Conservation (phyloP, 1,284 basidiomycete species). For the Ganoderma lingzhi region DNA sequence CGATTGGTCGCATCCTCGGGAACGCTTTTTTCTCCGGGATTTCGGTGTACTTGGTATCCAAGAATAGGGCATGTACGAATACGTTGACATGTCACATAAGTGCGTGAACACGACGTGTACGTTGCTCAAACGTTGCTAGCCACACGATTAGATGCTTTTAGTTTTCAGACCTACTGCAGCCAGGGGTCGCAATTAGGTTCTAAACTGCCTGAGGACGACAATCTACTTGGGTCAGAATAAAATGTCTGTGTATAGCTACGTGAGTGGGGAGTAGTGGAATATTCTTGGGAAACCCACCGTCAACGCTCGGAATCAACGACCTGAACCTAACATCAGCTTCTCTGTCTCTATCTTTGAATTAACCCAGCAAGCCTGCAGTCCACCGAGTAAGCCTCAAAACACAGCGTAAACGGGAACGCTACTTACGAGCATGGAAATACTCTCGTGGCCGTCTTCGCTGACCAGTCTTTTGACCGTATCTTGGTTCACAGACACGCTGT, state of each 20-base stretch:
- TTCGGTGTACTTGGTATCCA: neutral
- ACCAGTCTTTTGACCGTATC: constrained; percentile 55
- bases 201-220: neutral
- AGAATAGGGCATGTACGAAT: neutral
- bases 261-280: neutral
- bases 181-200: neutral
- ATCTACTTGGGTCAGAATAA: neutral
- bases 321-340: constrained; percentile 12
- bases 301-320: constrained; percentile 1
- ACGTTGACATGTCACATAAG: neutral
- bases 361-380: constrained; percentile 35
- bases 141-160: too few relatives aligned
- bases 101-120: neutral
- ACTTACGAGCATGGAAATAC: constrained; percentile 64
- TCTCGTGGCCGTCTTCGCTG: constrained; percentile 68
- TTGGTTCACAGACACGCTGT: constrained; percentile 72
- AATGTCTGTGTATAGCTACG: neutral
- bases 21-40: neutral
- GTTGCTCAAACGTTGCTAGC: too few relatives aligned
- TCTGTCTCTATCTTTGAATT: constrained; percentile 28
- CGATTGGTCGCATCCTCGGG: neutral
- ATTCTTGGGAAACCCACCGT: neutral
- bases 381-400: neutral
- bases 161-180: too few relatives aligned
- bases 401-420: neutral